Evolutionary conservation across 805 yeast genomes (phyloP), one percentile per base, ranked within the genome.

Genomic region (Wickerhamiella siamensis): DNA sequence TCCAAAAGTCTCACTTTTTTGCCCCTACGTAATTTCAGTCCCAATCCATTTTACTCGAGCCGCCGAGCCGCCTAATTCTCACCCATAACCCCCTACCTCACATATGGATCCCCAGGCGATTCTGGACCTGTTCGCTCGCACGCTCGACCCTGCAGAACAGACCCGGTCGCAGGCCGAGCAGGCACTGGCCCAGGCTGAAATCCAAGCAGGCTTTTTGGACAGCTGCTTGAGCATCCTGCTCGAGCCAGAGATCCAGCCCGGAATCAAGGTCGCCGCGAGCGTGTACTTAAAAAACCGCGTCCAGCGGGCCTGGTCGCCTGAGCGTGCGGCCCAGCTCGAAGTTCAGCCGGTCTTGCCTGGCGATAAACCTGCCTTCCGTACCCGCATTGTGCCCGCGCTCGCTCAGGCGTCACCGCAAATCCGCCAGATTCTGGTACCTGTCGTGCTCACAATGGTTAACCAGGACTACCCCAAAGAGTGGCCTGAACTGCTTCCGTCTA

Each of bases 261-360:
- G 67, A 19, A 67, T 80, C 39, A 71, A 77, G 50, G 64, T 74
- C 38, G 82, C 93, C 10, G 79, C 93, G 2, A 86, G 91, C 0
- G 77, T 88, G 4, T 83, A 75, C 59, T 74, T 84, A 59, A 88
- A 88, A 58, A 87, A 88, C 59, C 69, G 76, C 43, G 68, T 84
- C 18, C 63, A 67, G 14, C 67, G 72, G 31, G 67, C 72, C 40
- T 87, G 96, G 96, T 47, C 54, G 16, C 44, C 53, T 5, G 47
- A 48, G 19, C 51, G 34, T 4, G 41, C 32, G 6, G 22, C 31
- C 14, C 37, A 21, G 18, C 17, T 34, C 16, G 15, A 34, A 57
- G 21, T 51, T 50, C 14, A 56, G 51, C 36, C 43, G 3, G 26
- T 49, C 3, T 22, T 31, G 9, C 46, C 39, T 19, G 86, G 72